Conservation (phyloP, 495 filamentous ascomycete species). For the Eremomyces bilateralis region DNA sequence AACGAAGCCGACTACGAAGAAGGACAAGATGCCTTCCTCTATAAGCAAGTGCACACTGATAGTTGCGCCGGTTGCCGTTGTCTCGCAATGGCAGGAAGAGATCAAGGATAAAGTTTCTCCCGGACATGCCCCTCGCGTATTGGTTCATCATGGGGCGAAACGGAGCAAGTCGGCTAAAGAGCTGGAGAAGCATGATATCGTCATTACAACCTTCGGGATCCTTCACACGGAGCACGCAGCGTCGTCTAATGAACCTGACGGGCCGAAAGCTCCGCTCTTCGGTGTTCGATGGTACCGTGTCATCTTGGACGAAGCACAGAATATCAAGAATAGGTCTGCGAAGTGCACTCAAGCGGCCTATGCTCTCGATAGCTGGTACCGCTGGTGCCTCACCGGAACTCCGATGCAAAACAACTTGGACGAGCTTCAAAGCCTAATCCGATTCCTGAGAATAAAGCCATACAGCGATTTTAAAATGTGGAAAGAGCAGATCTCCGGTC, state of each 20-base stretch:
- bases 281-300: slow-evolving; percentile 86
- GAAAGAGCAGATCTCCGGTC: slow-evolving; percentile 70
- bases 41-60: slow-evolving; percentile 68
- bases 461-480: slow-evolving; percentile 64
- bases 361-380: slow-evolving; percentile 56
- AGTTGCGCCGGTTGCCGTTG: slow-evolving; percentile 82
- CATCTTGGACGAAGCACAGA: slow-evolving; percentile 91
- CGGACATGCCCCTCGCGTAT: slow-evolving; percentile 49
- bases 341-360: slow-evolving; percentile 81
- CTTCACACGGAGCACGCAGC: slow-evolving; percentile 70
- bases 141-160: slow-evolving; percentile 71
- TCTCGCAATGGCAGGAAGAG: slow-evolving; percentile 93
- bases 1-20: slow-evolving; percentile 16
- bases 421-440: slow-evolving; percentile 80
- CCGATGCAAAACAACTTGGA: slow-evolving; percentile 98
- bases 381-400: slow-evolving; percentile 92
- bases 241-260: slow-evolving; percentile 28
- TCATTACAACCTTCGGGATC: slow-evolving; percentile 93
- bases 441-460: slow-evolving; percentile 79
- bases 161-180: slow-evolving; percentile 57
- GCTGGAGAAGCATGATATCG: slow-evolving; percentile 72
- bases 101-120: slow-evolving; percentile 54
- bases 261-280: slow-evolving; percentile 61
- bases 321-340: slow-evolving; percentile 93
- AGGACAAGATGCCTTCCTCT: slow-evolving; percentile 34